Evolutionary conservation across 2,329 filamentous ascomycete genomes (phyloP), one percentile per base, ranked within the genome.

Genomic region (Penicillium palitans): DNA sequence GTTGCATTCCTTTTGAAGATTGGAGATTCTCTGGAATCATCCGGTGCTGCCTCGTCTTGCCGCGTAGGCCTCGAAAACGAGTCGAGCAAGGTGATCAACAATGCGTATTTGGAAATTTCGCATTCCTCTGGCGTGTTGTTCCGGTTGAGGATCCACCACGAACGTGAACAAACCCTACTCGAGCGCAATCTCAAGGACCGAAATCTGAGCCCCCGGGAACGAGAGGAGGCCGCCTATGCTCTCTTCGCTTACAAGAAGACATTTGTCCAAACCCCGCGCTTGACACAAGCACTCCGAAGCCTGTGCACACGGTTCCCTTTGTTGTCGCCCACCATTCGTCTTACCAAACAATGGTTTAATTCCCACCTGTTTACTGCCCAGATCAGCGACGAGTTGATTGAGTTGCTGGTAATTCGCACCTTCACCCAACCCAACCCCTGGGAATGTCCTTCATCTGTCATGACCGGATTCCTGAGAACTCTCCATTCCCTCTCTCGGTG

Each of bases 281-380:
- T 96, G 68, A 92, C 87, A 4, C 92, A 96, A 74, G 89, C 88
- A 6, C 82, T 98, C 40, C 83, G 89, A 53, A 91, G 88, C 1
- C 86, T 92, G 54, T 91, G 88, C 75, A 96, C 90, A 1, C 86
- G 91, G 4, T 88, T 91, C 65, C 88, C 89, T 1, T 83, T 91
- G 1, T 80, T 99, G 7, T 96, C 92, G 0, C 85, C 88, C 2
- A 89, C 92, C 0, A 90, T 97, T 61, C 87, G 93, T 19, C 80
- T 98, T 2, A 82, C 90, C 45, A 98, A 98, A 78, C 85, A 87
- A 69, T 99, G 95, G 95, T 95, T 96, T 74, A 84, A 86, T 63
- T 83, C 84, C 2, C 95, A 99, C 73, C 87, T 96, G 65, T 85
- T 99, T 9, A 80, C 84, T 4, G 83, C 82, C 15, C 90, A 97